Percentiles rank a stretch among this genome's conserved stretches.
Conservation (phyloP, 257 asterid genomes). For the Plantago elongata region DNA sequence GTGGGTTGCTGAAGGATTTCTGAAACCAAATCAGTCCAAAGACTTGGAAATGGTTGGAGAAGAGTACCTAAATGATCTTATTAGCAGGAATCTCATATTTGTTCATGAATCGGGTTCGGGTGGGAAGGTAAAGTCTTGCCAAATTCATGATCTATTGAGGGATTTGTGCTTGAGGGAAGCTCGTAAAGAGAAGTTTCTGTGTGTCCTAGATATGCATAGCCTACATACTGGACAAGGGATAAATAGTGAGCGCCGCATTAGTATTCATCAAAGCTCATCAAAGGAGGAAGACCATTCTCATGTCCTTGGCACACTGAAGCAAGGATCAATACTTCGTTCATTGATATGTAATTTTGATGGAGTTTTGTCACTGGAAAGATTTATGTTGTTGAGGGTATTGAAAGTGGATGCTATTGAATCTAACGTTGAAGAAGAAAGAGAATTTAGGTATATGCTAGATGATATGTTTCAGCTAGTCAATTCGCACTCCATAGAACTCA, state of each 20-base stretch:
- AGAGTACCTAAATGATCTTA: neutral
- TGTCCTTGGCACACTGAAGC: neutral
- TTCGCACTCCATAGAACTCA: neutral
- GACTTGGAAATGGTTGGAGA: conserved; percentile 9
- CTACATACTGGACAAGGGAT: neutral
- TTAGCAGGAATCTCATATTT: conserved; percentile 11
- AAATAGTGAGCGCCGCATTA: conserved; percentile 4
- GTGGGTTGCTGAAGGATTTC: conserved; percentile 20
- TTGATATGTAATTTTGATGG: too few species aligned
- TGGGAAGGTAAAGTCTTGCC: neutral
- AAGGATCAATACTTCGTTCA: too few species aligned
- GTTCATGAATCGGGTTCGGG: neutral
- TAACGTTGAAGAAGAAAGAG: too few species aligned
- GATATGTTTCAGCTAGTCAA: neutral
- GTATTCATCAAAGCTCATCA: too few species aligned
- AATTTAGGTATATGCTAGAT: neutral
- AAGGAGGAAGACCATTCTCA: neutral
- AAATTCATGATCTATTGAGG: conserved; percentile 17
- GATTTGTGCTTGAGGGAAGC: conserved; percentile 18
- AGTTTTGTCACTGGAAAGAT: neutral
- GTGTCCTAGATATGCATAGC: neutral
- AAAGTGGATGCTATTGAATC: too few species aligned
- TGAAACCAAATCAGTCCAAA: neutral
- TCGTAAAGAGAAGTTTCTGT: neutral
- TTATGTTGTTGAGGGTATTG: neutral